A percentile compares a stretch with the other conserved stretches of the same genome.
phyloP scores from a whole-genome alignment of 305 asterid species.

The Ajuga reptans region DNA sequence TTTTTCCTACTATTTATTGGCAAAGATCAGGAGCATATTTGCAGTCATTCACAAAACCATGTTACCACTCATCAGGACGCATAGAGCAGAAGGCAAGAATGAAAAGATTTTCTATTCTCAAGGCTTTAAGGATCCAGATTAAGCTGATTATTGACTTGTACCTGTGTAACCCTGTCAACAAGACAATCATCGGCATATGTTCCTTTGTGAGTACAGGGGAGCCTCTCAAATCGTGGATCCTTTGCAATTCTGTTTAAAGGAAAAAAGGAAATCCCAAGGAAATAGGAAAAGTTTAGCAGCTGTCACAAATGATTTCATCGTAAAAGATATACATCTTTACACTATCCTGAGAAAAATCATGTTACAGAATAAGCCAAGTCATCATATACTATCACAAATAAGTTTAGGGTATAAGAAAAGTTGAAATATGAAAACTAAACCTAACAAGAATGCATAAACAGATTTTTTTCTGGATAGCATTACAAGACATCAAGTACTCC shows the following conservation, averaged over 20 bases:
- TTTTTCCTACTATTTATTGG: too few species aligned
- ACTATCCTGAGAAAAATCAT: not conserved
- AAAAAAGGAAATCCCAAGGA: not conserved
- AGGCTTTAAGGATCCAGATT: not conserved
- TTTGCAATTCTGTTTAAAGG: conserved; percentile 72
- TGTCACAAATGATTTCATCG: not conserved
- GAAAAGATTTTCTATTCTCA: not conserved
- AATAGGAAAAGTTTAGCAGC: not conserved
- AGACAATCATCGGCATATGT: conserved; percentile 98
- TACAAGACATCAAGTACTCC: not conserved
- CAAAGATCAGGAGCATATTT: too few species aligned
- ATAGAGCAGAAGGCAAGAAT: not conserved
- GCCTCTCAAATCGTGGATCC: conserved; percentile 98
- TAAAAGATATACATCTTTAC: not conserved
- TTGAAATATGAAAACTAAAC: not conserved
- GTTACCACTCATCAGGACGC: not conserved
- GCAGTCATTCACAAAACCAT: not conserved
- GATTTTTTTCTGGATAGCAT: not conserved
- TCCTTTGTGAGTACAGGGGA: conserved; percentile 93
- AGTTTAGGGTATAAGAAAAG: not conserved
- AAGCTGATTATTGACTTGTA: conserved; percentile 17
- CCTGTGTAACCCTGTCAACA: conserved; percentile 93
- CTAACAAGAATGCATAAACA: not conserved
- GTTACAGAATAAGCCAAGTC: not conserved
- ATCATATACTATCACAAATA: not conserved